These are phyloP conservation scores for Amanita phalloides DNA, from an alignment of 768 basidiomycete species.

Conservation along the genomic window DNA sequence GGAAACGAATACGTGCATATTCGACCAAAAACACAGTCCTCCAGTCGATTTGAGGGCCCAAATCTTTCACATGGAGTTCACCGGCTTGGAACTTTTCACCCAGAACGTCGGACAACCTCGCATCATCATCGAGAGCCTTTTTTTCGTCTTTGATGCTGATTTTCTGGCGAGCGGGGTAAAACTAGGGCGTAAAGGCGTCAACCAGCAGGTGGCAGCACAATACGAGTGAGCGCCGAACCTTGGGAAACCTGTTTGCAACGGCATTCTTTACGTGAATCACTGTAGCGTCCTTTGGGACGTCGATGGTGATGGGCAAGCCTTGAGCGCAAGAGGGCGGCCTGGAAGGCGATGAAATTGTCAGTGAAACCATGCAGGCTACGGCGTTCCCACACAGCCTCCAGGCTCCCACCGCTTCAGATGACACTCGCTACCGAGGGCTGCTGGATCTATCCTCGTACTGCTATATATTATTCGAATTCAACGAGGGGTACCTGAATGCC, in stretches of 20 bases:
- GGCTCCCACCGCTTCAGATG: too few relatives aligned
- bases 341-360: conserved; percentile 43
- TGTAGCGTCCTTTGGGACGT: conserved; percentile 42
- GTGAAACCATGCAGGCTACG: conserved; percentile 20
- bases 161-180: conserved; percentile 64
- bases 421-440: too few relatives aligned
- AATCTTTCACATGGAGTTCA: conserved; percentile 76
- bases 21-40: conserved; percentile 82
- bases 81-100: conserved; percentile 44
- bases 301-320: conserved; percentile 39
- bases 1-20: conserved; percentile 58
- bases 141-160: conserved; percentile 53
- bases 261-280: conserved; percentile 60
- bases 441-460: too few relatives aligned
- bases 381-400: background rate
- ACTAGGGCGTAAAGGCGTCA: conserved; percentile 28
- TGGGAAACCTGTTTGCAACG: conserved; percentile 33
- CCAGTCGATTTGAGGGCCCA: conserved; percentile 88
- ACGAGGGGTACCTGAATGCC: background rate
- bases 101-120: conserved; percentile 39
- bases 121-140: conserved; percentile 52
- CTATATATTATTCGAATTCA: too few relatives aligned
- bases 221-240: conserved; percentile 6
- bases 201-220: background rate
- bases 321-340: conserved; percentile 36